Evolutionary conservation across 176 grass and related monocot genomes (phyloP), one percentile per base, ranked within the genome.

Genomic region (Secale cereale): DNA sequence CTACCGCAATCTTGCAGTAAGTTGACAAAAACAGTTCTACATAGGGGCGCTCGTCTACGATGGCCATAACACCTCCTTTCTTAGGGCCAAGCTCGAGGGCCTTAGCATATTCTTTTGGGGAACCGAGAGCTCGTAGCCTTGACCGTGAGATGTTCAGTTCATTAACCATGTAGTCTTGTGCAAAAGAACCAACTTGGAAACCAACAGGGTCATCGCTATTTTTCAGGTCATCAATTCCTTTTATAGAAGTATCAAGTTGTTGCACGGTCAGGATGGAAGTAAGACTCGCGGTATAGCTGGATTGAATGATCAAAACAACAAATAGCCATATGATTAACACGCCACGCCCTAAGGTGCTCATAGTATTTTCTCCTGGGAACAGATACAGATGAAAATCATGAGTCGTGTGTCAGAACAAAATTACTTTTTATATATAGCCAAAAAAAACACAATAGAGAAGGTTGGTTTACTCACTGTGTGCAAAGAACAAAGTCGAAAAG

Each of bases 191-290:
- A 14, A 93, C 94, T 91, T 91, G 97, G 72, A 89, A 98, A 57
- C 97, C 97, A 84, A 98, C 89, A 83, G 90, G 86, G 27, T 92
- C 86, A 81, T 92, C 69, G 6, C 88, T 86, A 65, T 83, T 67
- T 84, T 80, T 88, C 59, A 98, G 89, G 76, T 91, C 90, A 72
- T 94, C 87, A 3, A 98, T 61, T 86, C 97, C 97, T 86, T 77
- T 93, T 79, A 98, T 91, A 70, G 89, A 75, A 85, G 91, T 95
- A 36, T 92, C 83, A 33, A 98, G 93, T 71, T 92, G 91, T 87
- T 98, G 93, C 74, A 98, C 97, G 0, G 97, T 98, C 27, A 98
- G 93, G 72, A 98, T 98, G 23, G 97, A 98, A 69, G 97, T 95
- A 80, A 98, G 89, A 87, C 97, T 98, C 6, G 97, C 97, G 8